Conservation (phyloP, 2,329 filamentous ascomycete genomes). For the Ophiostoma angusticollis region DNA sequence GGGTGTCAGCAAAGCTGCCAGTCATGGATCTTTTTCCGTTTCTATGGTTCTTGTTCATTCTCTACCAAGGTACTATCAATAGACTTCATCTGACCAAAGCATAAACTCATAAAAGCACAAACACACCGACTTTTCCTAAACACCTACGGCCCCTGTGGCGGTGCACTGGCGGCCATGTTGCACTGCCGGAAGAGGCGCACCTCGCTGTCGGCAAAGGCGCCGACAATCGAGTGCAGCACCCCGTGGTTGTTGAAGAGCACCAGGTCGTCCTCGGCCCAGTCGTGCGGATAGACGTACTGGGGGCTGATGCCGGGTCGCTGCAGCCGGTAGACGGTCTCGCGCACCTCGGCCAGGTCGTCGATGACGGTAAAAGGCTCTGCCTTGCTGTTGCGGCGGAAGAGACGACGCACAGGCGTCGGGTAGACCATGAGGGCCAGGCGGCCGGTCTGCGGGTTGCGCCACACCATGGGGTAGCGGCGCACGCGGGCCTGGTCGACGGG, state of each 20-base stretch:
- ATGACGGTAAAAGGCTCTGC: slow-evolving; percentile 5
- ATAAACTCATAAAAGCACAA: too few relatives aligned
- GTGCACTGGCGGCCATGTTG: slow-evolving; percentile 64
- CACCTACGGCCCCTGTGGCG: too few relatives aligned
- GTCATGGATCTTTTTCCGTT: too few relatives aligned
- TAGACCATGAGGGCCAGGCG: slow-evolving; percentile 11
- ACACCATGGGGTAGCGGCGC: slow-evolving; percentile 73
- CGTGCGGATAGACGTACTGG: slow-evolving; percentile 57
- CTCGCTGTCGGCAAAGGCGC: slow-evolving; percentile 58
- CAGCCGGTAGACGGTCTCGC: slow-evolving; percentile 6
- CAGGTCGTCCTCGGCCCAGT: slow-evolving; percentile 65
- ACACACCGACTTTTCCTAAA: too few relatives aligned
- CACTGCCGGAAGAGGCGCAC: slow-evolving; percentile 65
- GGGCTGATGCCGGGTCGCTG: slow-evolving; percentile 31
- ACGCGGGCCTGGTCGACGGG: too few relatives aligned
- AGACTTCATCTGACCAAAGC: too few relatives aligned
- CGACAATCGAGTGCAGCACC: slow-evolving; percentile 61
- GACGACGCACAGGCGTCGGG: slow-evolving; percentile 11
- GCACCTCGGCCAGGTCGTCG: slow-evolving; percentile 13
- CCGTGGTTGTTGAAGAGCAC: slow-evolving; percentile 71
- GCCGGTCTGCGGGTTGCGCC: slow-evolving; percentile 54
- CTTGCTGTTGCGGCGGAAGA: slow-evolving; percentile 8
- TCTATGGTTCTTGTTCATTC: too few relatives aligned
- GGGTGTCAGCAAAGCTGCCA: too few relatives aligned
- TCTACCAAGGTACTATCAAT: too few relatives aligned